Evolutionary conservation across 2,329 filamentous ascomycete species (phyloP), one percentile per base, ranked within the genome.

Genomic region (Epichloe glyceriae): DNA sequence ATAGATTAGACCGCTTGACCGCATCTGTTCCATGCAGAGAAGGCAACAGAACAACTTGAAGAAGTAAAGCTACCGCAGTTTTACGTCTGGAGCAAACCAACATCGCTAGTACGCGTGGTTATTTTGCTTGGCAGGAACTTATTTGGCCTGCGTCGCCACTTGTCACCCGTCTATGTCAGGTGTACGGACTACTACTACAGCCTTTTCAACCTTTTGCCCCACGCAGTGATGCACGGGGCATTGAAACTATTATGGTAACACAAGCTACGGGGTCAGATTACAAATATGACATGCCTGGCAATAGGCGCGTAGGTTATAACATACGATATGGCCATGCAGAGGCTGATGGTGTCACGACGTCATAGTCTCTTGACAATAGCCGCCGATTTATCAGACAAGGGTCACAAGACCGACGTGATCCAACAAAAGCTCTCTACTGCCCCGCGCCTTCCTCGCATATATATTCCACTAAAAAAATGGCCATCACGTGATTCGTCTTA

Each of bases 391-490:
- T 42, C 26, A n/a, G 41, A 49, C 26, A 22, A 26, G 7, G 8
- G 26, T 26, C 26, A 26, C 26, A 26, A 39, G 41, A 46, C 5
- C 5, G 12, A 19, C 11, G 3, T 26, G 14, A 8, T 26, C 26
- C 7, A 26, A 26, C 7, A 8, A 26, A 26, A 53, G 34, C 30
- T 8, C 19, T 26, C 37, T n/a, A 22, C 20, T 47, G 34, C 41
- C 50, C 41, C 20, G 49, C 46, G 41, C 26, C 48, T 53, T 51
- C 40, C 37, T 19, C 51, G 52, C 49, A 53, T 53, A 49, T 53
- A 53, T 53, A 49, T 53, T 49, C 51, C 19, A 53, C 33, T 8
- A 8, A 15, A 6, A 35, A 22, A 2, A 35, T 14, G 4, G 10
- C 0, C 1, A 22, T 51, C 52, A 53, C 52, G 52, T 53, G 52